A percentile compares a stretch with the other conserved stretches of the same genome.
Evolutionary conservation across 2,329 filamentous ascomycete species (phyloP).

Genomic region (Cercospora sojina): DNA sequence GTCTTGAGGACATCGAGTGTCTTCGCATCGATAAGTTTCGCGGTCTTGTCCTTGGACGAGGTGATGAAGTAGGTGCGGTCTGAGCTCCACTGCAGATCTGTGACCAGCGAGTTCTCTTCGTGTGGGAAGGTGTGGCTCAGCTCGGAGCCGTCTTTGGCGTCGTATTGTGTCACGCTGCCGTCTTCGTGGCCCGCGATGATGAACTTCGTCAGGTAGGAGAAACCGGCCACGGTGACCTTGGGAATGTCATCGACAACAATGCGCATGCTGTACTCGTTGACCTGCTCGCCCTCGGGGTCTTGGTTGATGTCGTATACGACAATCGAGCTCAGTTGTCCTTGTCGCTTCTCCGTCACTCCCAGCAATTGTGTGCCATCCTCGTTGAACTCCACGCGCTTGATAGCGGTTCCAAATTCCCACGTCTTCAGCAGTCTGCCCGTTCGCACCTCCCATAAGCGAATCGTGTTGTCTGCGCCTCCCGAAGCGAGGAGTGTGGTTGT

Average conservation of each 20-base stretch:
- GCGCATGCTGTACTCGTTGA: slow-evolving; percentile 74
- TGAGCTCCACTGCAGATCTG: slow-evolving; percentile 89
- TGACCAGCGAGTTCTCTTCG: slow-evolving; percentile 78
- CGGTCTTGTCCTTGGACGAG: slow-evolving; percentile 94
- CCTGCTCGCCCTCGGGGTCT: slow-evolving; percentile 80
- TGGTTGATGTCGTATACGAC: slow-evolving; percentile 86
- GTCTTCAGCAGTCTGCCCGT: slow-evolving; percentile 90
- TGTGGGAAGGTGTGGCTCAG: slow-evolving; percentile 79
- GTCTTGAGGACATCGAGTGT: slow-evolving; percentile 92
- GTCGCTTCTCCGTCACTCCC: slow-evolving; percentile 97
- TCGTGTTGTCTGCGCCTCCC: slow-evolving; percentile 96
- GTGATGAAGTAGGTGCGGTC: slow-evolving; percentile 99
- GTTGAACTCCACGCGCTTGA: slow-evolving; percentile 97
- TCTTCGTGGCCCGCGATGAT: slow-evolving; percentile 98
- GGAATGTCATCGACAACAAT: slow-evolving; percentile 88
- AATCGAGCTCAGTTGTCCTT: slow-evolving; percentile 92
- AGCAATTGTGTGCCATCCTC: slow-evolving; percentile 88
- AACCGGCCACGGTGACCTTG: slow-evolving; percentile 96
- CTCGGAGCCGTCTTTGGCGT: slow-evolving; percentile 85
- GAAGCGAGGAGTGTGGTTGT: slow-evolving; percentile 88
- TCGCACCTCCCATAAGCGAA: slow-evolving; percentile 94
- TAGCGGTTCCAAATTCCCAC: slow-evolving; percentile 95
- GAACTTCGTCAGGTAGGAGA: slow-evolving; percentile 91
- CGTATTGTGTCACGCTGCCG: slow-evolving; percentile 85
- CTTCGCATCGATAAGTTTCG: slow-evolving; percentile 83